A percentile compares a stretch with the other conserved stretches of the same genome.
These are phyloP conservation scores for Xanthoconium separans DNA, from an alignment of 1,284 basidiomycete species.

Conservation along the genomic window DNA sequence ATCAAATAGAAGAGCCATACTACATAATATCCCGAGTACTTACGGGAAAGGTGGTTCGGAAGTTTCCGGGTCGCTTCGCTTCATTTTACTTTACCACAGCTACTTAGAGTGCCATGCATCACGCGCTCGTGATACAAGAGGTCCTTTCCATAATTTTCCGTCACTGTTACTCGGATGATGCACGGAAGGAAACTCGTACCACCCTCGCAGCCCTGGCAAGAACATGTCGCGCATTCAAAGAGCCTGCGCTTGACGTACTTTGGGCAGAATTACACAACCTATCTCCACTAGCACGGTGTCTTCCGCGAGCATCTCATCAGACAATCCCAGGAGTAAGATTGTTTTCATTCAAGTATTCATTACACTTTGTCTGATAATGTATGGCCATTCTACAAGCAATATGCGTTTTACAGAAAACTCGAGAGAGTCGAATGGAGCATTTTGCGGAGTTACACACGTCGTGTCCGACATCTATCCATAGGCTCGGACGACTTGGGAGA, in stretches of 20 bases:
- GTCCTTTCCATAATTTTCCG: too few species aligned
- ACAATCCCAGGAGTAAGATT: not conserved
- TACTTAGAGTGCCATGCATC: too few species aligned
- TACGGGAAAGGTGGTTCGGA: too few species aligned
- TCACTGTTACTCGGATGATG: too few species aligned
- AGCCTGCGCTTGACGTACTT: not conserved
- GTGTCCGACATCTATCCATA: not conserved
- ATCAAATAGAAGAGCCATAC: too few species aligned
- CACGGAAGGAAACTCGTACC: too few species aligned
- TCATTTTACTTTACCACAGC: too few species aligned
- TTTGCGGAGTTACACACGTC: not conserved
- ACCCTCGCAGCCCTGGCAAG: not conserved
- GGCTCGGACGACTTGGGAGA: fast-evolving
- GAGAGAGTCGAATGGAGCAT: not conserved
- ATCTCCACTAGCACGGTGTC: not conserved
- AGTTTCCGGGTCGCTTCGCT: too few species aligned
- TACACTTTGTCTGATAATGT: not conserved
- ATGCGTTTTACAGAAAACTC: not conserved
- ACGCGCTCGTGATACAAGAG: too few species aligned
- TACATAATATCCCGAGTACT: too few species aligned
- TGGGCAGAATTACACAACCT: not conserved
- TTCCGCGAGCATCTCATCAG: not conserved
- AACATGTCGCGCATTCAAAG: not conserved
- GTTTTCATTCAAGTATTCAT: not conserved
- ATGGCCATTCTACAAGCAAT: not conserved